phyloP scores from a whole-genome alignment of 441 rosid genomes.

The Sinapis alba region DNA sequence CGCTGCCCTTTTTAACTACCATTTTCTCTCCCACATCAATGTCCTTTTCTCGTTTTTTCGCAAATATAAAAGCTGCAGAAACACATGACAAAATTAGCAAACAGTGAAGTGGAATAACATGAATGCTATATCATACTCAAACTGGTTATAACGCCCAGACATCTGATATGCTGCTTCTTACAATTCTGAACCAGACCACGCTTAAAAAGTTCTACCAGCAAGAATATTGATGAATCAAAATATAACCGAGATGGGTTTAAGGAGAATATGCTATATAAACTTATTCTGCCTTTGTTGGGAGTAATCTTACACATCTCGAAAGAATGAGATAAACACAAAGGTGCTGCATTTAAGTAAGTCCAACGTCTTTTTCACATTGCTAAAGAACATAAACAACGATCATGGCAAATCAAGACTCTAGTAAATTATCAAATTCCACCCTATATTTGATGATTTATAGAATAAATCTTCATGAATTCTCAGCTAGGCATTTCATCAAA shows the following conservation, averaged over 20 bases:
- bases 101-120: not conserved
- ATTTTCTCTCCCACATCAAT: constrained; percentile 22
- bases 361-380: too few relatives aligned
- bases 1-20: constrained; percentile 12
- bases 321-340: not conserved
- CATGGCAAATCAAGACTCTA: too few relatives aligned
- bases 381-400: too few relatives aligned
- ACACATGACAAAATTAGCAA: constrained; percentile 3
- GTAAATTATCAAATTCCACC: too few relatives aligned
- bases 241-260: not conserved
- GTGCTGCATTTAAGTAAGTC: too few relatives aligned
- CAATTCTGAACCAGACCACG: not conserved
- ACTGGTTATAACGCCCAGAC: not conserved
- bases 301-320: not conserved
- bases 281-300: not conserved
- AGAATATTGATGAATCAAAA: not conserved
- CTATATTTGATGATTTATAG: too few relatives aligned
- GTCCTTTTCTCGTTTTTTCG: constrained; percentile 51
- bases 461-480: not conserved
- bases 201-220: not conserved
- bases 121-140: not conserved
- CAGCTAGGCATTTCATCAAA: constrained; percentile 49
- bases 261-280: not conserved
- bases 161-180: not conserved
- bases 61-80: constrained; percentile 74